phyloP scores from a whole-genome alignment of 2,329 filamentous ascomycete genomes.

The Alternaria metachromatica region DNA sequence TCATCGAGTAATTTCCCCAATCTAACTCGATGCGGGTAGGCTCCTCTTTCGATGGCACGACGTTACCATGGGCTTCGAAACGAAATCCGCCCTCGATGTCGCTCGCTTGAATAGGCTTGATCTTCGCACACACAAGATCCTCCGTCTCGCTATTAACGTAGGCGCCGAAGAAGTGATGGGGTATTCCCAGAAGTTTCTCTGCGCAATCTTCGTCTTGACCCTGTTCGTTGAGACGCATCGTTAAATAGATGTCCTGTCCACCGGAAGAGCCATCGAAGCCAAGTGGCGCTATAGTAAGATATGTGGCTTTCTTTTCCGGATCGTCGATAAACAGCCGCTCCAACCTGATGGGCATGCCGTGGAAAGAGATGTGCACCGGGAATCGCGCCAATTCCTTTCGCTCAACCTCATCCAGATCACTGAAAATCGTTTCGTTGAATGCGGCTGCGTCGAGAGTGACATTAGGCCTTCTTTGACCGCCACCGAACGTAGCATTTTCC shows the following conservation, averaged over 20 bases:
- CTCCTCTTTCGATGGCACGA: background rate
- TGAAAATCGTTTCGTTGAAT: too few relatives aligned
- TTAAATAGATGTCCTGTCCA: too few relatives aligned
- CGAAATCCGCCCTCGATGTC: background rate
- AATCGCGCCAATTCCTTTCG: background rate
- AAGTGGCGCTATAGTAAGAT: background rate
- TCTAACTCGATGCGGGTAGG: too few relatives aligned
- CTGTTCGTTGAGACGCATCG: background rate
- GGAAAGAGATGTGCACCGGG: background rate
- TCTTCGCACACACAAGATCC: background rate
- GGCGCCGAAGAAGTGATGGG: background rate
- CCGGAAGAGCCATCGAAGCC: too few relatives aligned
- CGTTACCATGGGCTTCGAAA: background rate
- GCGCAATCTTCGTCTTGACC: background rate
- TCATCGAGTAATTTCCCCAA: too few relatives aligned
- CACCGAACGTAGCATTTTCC: too few relatives aligned
- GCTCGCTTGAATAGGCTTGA: background rate
- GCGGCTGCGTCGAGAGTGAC: too few relatives aligned
- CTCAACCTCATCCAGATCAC: too few relatives aligned
- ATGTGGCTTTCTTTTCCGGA: background rate
- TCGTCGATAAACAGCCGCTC: background rate
- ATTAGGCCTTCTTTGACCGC: too few relatives aligned
- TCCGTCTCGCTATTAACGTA: background rate
- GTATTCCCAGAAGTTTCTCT: background rate
- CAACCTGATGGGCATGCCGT: background rate